phyloP scores from a whole-genome alignment of 2,329 filamentous ascomycete genomes.

The Trichoderma sp. region DNA sequence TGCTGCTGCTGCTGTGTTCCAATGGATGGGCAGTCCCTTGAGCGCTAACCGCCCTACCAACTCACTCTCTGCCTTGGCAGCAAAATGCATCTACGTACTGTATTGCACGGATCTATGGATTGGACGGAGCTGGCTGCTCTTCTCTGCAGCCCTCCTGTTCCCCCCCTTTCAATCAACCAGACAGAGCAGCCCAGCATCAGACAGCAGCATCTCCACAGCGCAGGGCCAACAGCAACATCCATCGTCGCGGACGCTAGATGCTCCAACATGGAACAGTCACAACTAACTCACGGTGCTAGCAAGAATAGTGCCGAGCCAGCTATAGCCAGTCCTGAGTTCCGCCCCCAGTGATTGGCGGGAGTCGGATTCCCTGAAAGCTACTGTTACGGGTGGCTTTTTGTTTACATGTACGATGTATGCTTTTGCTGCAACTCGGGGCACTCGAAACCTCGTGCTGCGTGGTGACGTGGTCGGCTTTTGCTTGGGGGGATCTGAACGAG shows the following conservation, averaged over 20 bases:
- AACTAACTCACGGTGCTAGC: background rate
- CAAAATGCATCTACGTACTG: too few relatives aligned
- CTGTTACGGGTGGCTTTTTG: background rate
- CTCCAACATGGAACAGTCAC: background rate
- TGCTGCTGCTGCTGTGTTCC: background rate
- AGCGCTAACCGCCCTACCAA: background rate
- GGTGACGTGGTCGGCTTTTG: background rate
- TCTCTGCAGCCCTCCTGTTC: background rate
- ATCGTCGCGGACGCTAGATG: background rate
- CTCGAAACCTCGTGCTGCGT: background rate
- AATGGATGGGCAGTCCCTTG: background rate
- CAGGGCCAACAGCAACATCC: background rate
- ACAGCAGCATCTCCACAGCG: background rate
- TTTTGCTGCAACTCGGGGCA: background rate
- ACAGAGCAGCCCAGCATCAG: background rate
- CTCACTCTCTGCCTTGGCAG: too few relatives aligned
- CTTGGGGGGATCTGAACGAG: background rate
- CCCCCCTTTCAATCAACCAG: background rate
- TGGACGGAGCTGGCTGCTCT: too few relatives aligned
- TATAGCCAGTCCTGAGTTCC: background rate
- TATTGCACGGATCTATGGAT: too few relatives aligned
- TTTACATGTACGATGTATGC: too few relatives aligned
- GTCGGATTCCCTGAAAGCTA: background rate
- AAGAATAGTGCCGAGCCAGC: background rate
- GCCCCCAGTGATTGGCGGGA: background rate